phyloP scores from a whole-genome alignment of 345 rosid species.

The Salix arbutifolia region DNA sequence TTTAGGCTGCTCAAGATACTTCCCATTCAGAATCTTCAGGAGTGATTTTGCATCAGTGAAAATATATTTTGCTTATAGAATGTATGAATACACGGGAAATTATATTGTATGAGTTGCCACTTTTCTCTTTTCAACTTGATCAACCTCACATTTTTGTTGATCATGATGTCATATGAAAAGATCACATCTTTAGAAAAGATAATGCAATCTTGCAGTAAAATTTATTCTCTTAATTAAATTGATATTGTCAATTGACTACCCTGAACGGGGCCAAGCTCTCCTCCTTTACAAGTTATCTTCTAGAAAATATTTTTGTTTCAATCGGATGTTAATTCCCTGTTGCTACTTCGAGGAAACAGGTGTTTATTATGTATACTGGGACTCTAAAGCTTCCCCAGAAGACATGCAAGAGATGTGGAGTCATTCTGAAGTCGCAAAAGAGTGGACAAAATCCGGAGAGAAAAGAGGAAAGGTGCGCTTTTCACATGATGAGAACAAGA shows the following conservation, averaged over 20 bases:
- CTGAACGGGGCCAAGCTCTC: not conserved
- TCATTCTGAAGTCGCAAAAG: slow-evolving; percentile 57
- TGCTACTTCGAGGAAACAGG: slow-evolving; percentile 35
- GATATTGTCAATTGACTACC: not conserved
- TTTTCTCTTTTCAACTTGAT: not conserved
- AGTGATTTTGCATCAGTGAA: not conserved
- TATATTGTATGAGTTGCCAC: not conserved
- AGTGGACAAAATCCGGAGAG: slow-evolving; percentile 78
- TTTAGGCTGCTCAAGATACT: not conserved
- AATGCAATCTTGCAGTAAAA: not conserved
- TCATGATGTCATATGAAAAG: not conserved
- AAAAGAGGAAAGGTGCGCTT: slow-evolving; percentile 69
- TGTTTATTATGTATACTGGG: slow-evolving; percentile 52
- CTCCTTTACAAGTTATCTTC: not conserved
- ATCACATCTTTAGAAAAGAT: not conserved
- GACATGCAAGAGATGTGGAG: slow-evolving; percentile 89
- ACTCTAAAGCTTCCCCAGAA: slow-evolving; percentile 62
- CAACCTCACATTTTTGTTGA: not conserved
- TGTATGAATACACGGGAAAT: not conserved
- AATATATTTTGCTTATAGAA: not conserved
- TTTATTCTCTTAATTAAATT: not conserved
- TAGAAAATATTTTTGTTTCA: not conserved
- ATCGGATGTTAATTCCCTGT: not conserved
- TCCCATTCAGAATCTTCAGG: not conserved
- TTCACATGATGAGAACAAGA: slow-evolving; percentile 55